Percentiles rank a stretch among this genome's conserved stretches.
These are phyloP conservation scores for Rhodotorula glutinis DNA, from an alignment of 1,284 basidiomycete genomes.

Conservation along the genomic window DNA sequence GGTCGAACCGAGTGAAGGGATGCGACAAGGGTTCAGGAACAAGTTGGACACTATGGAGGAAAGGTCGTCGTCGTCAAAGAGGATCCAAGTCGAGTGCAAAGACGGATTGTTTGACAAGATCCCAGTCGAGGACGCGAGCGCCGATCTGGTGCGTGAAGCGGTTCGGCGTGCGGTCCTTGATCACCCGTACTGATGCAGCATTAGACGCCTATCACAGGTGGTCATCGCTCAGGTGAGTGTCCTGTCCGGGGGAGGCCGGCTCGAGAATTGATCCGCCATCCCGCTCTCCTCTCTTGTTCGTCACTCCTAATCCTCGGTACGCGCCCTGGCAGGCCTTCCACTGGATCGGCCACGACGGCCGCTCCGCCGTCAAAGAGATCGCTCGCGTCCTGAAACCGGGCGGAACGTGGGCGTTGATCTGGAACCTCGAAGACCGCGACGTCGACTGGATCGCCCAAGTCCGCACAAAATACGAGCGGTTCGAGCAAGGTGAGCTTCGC, in stretches of 20 bases:
- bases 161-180: too few species aligned
- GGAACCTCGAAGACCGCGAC: conserved; percentile 43
- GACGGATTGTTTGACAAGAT: conserved; percentile 51
- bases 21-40: conserved; percentile 48
- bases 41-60: conserved; percentile 1
- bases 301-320: too few species aligned
- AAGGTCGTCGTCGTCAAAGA: not conserved
- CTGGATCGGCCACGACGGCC: conserved; percentile 36
- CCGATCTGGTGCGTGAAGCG: conserved; percentile 50
- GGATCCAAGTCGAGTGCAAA: conserved; percentile 33
- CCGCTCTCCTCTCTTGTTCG: too few species aligned
- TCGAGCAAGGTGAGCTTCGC: conserved; percentile 28
- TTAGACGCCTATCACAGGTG: conserved; percentile 2
- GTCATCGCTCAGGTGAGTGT: conserved; percentile 22
- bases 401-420: conserved; percentile 48
- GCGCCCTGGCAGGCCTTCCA: conserved; percentile 38
- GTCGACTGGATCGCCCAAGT: conserved; percentile 39
- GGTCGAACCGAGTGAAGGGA: conserved; percentile 52
- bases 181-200: not conserved
- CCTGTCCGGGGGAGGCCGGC: not conserved
- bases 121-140: conserved; percentile 38
- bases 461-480: conserved; percentile 39
- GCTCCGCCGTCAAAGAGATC: conserved; percentile 43
- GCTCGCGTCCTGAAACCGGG: conserved; percentile 48
- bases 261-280: not conserved